phyloP scores from a whole-genome alignment of 2,329 filamentous ascomycete genomes.

The Venturia oleaginea region DNA sequence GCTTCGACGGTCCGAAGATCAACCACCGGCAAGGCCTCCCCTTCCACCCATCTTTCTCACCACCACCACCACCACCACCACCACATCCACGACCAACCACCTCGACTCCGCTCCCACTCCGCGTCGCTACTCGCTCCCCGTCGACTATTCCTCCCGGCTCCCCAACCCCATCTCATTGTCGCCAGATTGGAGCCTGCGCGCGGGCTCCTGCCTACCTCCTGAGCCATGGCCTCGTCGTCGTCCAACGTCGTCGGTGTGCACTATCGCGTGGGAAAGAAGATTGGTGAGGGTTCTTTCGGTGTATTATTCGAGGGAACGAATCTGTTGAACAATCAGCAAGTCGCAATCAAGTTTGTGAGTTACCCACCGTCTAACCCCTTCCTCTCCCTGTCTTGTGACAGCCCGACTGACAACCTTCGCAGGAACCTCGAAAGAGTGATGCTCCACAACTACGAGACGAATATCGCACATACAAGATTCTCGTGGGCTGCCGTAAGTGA shows the following conservation, averaged over 20 bases:
- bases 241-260: conserved; percentile 98
- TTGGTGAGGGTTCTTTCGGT: conserved; percentile 96
- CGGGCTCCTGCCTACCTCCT: conserved; percentile 6
- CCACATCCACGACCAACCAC: neutral
- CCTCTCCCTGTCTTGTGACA: neutral
- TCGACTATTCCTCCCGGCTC: neutral
- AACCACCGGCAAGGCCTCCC: neutral
- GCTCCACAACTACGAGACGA: conserved; percentile 96
- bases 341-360: conserved; percentile 98
- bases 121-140: neutral
- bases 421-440: conserved; percentile 98
- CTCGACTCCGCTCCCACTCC: neutral
- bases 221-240: conserved; percentile 70
- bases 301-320: conserved; percentile 99
- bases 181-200: conserved; percentile 6
- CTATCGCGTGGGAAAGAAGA: conserved; percentile 98
- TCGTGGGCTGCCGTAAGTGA: conserved; percentile 94
- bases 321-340: conserved; percentile 96
- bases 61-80: neutral
- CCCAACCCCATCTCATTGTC: neutral
- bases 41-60: neutral
- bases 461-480: conserved; percentile 98
- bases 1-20: neutral
- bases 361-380: neutral
- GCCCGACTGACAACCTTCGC: conserved; percentile 8